A percentile compares a stretch with the other conserved stretches of the same genome.
Evolutionary conservation across 2,329 filamentous ascomycete genomes (phyloP).

Genomic region (Hymenoscyphus scutula): DNA sequence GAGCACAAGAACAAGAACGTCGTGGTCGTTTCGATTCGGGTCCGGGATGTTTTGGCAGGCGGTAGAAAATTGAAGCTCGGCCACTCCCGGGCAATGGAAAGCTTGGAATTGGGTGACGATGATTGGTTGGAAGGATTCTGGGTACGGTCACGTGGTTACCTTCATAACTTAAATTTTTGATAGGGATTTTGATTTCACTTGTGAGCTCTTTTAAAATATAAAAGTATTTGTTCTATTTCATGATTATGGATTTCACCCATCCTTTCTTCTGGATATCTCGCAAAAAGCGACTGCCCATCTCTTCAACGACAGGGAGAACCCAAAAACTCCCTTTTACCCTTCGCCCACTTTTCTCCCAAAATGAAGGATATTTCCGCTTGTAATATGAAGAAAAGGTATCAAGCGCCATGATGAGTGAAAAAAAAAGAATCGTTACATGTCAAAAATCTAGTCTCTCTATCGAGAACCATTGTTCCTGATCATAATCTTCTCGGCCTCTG

Average conservation of each 20-base stretch:
- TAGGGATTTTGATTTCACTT: too few relatives aligned
- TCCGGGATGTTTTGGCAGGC: not conserved
- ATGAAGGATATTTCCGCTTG: not conserved
- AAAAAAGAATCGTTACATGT: not conserved
- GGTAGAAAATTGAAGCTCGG: constrained; percentile 16
- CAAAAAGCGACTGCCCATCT: not conserved
- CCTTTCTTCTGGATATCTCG: not conserved
- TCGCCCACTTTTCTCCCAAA: constrained; percentile 6
- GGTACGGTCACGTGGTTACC: not conserved
- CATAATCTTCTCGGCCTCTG: not conserved
- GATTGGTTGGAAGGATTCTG: constrained; percentile 27
- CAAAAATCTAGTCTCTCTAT: not conserved
- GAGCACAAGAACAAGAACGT: not conserved
- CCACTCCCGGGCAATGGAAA: constrained; percentile 4
- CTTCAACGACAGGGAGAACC: not conserved
- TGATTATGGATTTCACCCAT: not conserved
- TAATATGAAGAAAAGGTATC: not conserved
- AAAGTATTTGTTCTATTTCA: not conserved
- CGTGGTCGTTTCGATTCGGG: constrained; percentile 1
- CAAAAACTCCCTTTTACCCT: constrained; percentile 15
- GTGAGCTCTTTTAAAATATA: too few relatives aligned
- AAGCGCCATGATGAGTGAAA: constrained; percentile 6
- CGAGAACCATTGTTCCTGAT: not conserved
- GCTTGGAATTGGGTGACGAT: constrained; percentile 27
- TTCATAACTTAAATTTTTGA: too few relatives aligned